Base-by-base conservation (phyloP, 805 yeast genomes). In the Saturnispora kantuleensis region DNA sequence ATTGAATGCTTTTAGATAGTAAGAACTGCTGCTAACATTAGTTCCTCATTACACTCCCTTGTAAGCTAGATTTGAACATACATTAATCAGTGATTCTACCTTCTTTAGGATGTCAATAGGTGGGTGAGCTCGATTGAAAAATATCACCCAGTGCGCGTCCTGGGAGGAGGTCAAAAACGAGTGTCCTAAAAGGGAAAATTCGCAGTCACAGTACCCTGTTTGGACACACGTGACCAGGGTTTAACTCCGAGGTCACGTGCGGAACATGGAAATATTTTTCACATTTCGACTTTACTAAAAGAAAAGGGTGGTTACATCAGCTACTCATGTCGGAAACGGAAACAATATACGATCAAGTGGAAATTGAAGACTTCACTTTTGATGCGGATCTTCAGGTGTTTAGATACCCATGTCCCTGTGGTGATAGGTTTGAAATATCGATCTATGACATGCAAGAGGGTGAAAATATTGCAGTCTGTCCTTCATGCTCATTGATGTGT, bases 351-450 rank as follows among this genome's bases (percentile, higher is more conserved):
- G 98, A 93, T 63, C 94, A 93, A 60, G 81, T 93, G 46, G 98
- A 93, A 69, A 93, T 93, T 42, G 98, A 93, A 64, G 98, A 93
- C 62, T 89, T 93, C 79, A 80, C 88, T 2, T 93, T 77, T 60
- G 97, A 93, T 61, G 77, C 89, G 3, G 70, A 68, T n/a, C 77
- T 84, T 11, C 88, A 84, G 61, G 64, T 86, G 21, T 86, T 89
- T 65, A 83, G 87, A 41, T 90, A 89, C 56, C 98, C 98, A 4
- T 93, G 98, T 69, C 98, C 98, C 1, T 93, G 98, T 64, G 98
- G 98, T 9, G 98, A 93, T 63, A 73, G 79, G 57, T 93, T 93
- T 64, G 95, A 90, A 58, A 84, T 93, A 26, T 70, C 77, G 29
- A 69, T 88, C 41, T 93, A 83, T 54, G 98, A 93, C 59, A 69